phyloP scores from a whole-genome alignment of 352 stramenopile genomes.

The Globisporangium spinosum region DNA sequence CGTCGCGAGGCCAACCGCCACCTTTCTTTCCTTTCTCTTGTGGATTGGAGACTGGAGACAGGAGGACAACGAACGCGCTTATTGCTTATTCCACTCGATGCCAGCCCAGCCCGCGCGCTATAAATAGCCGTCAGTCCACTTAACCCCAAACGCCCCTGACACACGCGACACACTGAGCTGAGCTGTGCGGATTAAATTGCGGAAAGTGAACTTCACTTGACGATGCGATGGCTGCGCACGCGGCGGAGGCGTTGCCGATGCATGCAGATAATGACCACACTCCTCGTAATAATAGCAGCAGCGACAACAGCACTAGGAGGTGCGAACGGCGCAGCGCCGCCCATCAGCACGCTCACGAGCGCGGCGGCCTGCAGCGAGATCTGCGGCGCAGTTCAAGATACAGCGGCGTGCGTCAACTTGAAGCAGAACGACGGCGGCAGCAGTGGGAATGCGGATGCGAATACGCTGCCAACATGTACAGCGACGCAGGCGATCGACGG shows the following conservation, averaged over 20 bases:
- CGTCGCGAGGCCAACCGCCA: background rate
- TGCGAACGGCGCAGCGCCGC: background rate
- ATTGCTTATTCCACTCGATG: background rate
- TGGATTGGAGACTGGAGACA: background rate
- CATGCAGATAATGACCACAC: background rate
- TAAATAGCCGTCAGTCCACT: background rate
- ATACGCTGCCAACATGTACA: background rate
- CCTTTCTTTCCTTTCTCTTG: background rate
- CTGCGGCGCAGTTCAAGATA: conserved; percentile 1
- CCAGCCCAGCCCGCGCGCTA: background rate
- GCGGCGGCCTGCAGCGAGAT: conserved; percentile 9
- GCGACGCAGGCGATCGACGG: background rate
- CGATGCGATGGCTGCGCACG: background rate
- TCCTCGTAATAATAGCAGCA: background rate
- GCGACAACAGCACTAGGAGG: background rate
- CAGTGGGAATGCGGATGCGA: background rate
- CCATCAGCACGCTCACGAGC: background rate
- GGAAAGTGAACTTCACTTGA: background rate
- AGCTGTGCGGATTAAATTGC: background rate
- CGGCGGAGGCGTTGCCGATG: background rate
- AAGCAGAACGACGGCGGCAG: background rate
- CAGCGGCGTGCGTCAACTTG: conserved; percentile 8
- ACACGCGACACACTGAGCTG: background rate
- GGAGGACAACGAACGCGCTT: background rate
- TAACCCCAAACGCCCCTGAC: background rate